These are phyloP conservation scores for Boeremia exigua DNA, from an alignment of 2,329 filamentous ascomycete species.

Conservation along the genomic window DNA sequence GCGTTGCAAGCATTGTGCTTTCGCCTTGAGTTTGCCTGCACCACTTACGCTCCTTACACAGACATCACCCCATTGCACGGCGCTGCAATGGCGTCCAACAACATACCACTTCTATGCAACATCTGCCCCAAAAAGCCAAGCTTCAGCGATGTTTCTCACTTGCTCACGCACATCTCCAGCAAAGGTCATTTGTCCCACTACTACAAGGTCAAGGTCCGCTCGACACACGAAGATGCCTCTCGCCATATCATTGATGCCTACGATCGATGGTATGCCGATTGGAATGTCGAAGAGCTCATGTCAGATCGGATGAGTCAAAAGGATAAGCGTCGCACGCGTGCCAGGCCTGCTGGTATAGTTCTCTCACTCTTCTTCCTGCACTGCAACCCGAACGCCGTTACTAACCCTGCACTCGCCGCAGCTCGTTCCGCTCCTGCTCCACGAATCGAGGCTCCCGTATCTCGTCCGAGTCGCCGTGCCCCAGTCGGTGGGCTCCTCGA, in stretches of 20 bases:
- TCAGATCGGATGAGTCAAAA: constrained; percentile 80
- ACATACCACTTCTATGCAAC: constrained; percentile 76
- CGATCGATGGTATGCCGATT: constrained; percentile 76
- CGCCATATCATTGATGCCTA: constrained; percentile 69
- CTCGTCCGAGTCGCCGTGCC: constrained; percentile 32
- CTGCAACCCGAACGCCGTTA: not conserved
- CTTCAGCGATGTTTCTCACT: constrained; percentile 90
- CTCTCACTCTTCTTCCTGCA: constrained; percentile 9
- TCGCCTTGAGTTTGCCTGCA: constrained; percentile 25
- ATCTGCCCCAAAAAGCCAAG: constrained; percentile 80
- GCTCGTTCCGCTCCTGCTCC: constrained; percentile 31
- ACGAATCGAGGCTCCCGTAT: constrained; percentile 30
- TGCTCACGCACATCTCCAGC: constrained; percentile 89
- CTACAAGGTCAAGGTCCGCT: constrained; percentile 79
- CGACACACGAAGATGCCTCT: constrained; percentile 71
- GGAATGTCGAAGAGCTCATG: constrained; percentile 75
- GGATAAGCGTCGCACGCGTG: constrained; percentile 66
- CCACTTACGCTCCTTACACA: constrained; percentile 35
- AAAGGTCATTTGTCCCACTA: constrained; percentile 89
- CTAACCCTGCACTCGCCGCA: constrained; percentile 31
- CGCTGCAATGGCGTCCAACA: constrained; percentile 47
- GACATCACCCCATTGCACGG: constrained; percentile 5
- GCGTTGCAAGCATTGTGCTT: constrained; percentile 39
- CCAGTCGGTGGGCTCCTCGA: constrained; percentile 40
- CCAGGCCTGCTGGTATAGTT: constrained; percentile 40